Base-by-base conservation (phyloP, 2,329 filamentous ascomycete genomes). In the Leptographium wingfieldii region DNA sequence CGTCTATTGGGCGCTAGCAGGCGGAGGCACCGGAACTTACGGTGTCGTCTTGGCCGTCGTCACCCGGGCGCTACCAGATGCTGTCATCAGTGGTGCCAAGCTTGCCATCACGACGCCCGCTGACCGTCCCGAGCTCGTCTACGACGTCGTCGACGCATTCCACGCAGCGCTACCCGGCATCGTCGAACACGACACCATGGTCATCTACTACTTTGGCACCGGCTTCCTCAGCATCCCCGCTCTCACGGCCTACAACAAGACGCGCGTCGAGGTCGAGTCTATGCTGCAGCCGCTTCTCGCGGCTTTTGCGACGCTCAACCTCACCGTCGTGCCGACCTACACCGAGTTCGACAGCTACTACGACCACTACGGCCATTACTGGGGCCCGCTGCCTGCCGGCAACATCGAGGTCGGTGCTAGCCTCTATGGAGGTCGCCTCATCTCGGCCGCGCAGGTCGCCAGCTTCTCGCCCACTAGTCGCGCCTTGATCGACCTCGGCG, bases 1-100 rank as follows among this genome's bases (percentile, higher is more conserved):
- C 58, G 71, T 84, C 1, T 83, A 80, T 68, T 84, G 80, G 80
- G 81, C 80, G 7, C 68, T 82, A 1, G 71, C 71, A 55, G 79
- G 79, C 9, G 79, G 80, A 10, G 79, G 80, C 1, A 76, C 75
- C 1, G 77, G 77, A 2, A 78, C 74, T 3, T 83, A 77, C 61
- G 80, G 73, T 2, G 71, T 83, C 7, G 76, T 82, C 7, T 68
- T 80, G 6, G 68, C 70, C 9, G 75, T 61, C 72, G 78, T 40
- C 63, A 81, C 57, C 55, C 57, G 55, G 43, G 38, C 58, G 12
- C 53, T 57, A n/a, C 53, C 56, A 0, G 79, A 80, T 55, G 55
- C 70, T 65, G 67, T 69, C 69, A 0, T 71, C 70, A 0, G 70
- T 76, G 0, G 57, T 16, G 80, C 76, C 7, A 70, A 76, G 65